These are phyloP conservation scores for Scheffersomyces amazonensis DNA, from an alignment of 805 yeast species.

Conservation along the genomic window DNA sequence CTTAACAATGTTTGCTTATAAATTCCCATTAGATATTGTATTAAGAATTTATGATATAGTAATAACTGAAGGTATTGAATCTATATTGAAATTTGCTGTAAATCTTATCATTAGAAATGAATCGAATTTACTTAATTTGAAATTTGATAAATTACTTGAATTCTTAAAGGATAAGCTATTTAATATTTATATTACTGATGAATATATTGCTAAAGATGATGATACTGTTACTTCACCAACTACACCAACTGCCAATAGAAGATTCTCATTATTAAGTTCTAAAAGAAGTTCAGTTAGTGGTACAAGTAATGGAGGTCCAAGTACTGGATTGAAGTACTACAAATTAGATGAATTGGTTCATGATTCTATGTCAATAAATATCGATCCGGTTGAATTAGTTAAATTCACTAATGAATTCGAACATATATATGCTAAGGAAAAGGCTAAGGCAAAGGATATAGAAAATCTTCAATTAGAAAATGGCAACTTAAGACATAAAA, in stretches of 20 bases:
- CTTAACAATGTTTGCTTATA: slow-evolving; percentile 89
- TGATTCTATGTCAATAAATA: slow-evolving; percentile 72
- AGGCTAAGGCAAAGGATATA: slow-evolving; percentile 60
- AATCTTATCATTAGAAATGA: slow-evolving; percentile 75
- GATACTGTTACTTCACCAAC: slow-evolving; percentile 1
- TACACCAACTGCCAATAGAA: slow-evolving; percentile 11
- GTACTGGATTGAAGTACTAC: slow-evolving; percentile 34
- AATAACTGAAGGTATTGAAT: slow-evolving; percentile 87
- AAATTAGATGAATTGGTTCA: slow-evolving; percentile 70
- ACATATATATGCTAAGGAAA: slow-evolving; percentile 67
- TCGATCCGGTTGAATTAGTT: slow-evolving; percentile 69
- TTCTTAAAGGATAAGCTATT: slow-evolving; percentile 80
- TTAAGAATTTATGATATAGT: slow-evolving; percentile 83
- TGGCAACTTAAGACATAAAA: slow-evolving; percentile 69
- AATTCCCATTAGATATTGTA: slow-evolving; percentile 87
- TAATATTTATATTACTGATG: slow-evolving; percentile 56
- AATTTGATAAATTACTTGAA: slow-evolving; percentile 73
- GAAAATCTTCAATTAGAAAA: slow-evolving; percentile 60
- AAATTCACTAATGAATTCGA: slow-evolving; percentile 73
- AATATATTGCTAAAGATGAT: slow-evolving; percentile 19
- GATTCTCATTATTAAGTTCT: slow-evolving; percentile 23
- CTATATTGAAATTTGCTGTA: slow-evolving; percentile 78
- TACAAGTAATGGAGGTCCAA: not conserved
- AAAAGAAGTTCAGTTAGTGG: slow-evolving; percentile 13
- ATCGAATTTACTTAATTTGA: slow-evolving; percentile 51